A percentile compares a stretch with the other conserved stretches of the same genome.
These are phyloP conservation scores for Gryganskiella cystojenkinii DNA, from an alignment of 192 early-diverging fungal species.

Conservation along the genomic window DNA sequence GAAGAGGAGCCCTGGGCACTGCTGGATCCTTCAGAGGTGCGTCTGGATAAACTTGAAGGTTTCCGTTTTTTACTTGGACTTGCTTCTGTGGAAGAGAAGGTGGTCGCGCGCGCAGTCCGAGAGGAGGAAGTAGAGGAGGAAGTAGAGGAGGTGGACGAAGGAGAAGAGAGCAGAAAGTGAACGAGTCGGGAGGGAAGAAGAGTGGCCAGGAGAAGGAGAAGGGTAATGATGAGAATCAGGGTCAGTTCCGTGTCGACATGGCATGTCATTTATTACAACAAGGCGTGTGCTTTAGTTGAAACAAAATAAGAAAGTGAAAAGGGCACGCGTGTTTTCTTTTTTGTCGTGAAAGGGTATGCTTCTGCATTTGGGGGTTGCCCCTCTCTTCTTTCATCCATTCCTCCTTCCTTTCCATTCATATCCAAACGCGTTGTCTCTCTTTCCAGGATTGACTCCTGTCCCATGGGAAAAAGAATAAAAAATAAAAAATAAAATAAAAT, in stretches of 20 bases:
- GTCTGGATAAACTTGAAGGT: conserved; percentile 41
- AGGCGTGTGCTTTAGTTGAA: too few relatives aligned
- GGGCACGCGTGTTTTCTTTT: neutral
- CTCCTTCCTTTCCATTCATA: neutral
- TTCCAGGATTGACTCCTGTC: too few relatives aligned
- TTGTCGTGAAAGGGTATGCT: too few relatives aligned
- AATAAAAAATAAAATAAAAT: too few relatives aligned
- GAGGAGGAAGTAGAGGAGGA: neutral
- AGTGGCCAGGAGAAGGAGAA: conserved; percentile 2
- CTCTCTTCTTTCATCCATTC: too few relatives aligned
- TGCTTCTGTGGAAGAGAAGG: conserved; percentile 27
- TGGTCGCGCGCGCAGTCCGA: neutral
- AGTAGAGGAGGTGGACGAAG: neutral
- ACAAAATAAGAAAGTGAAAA: too few relatives aligned
- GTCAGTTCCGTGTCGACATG: conserved; percentile 13
- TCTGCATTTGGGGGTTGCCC: too few relatives aligned
- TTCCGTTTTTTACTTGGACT: conserved; percentile 53
- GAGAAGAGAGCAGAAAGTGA: conserved; percentile 1
- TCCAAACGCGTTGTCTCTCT: too few relatives aligned
- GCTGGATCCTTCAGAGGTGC: conserved; percentile 40
- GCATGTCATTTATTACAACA: neutral
- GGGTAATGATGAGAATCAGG: conserved; percentile 3
- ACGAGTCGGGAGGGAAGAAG: too few relatives aligned
- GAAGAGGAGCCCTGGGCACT: conserved; percentile 1
- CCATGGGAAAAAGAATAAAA: too few relatives aligned